phyloP scores from a whole-genome alignment of 2,329 filamentous ascomycete genomes.

The Calycina herbarum region DNA sequence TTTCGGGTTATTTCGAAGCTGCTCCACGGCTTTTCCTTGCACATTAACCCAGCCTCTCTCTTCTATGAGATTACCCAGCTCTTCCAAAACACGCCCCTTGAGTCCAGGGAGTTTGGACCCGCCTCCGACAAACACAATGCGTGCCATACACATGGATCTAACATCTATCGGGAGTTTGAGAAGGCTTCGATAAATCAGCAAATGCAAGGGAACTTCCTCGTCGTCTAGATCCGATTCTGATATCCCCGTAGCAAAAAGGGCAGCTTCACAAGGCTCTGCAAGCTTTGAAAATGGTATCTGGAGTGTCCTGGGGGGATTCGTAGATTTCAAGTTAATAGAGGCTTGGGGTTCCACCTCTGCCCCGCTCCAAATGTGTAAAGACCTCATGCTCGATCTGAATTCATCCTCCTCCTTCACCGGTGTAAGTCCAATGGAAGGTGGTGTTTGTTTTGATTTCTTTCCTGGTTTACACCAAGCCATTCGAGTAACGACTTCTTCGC shows the following conservation, averaged over 20 bases:
- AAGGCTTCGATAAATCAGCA: constrained; percentile 74
- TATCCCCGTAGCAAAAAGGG: constrained; percentile 66
- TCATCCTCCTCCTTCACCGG: constrained; percentile 62
- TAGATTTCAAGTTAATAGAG: constrained; percentile 46
- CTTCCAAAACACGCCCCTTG: constrained; percentile 72
- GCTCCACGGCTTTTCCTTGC: constrained; percentile 65
- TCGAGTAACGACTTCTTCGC: constrained; percentile 74
- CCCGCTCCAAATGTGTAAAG: constrained; percentile 27
- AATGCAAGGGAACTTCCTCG: constrained; percentile 76
- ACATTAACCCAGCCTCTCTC: constrained; percentile 76
- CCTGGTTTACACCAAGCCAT: constrained; percentile 70
- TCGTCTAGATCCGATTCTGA: constrained; percentile 70
- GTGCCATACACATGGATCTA: constrained; percentile 81
- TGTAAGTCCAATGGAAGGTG: constrained; percentile 40
- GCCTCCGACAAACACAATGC: constrained; percentile 83
- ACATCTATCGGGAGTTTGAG: constrained; percentile 78
- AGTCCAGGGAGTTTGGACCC: constrained; percentile 78
- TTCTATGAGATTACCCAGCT: constrained; percentile 67
- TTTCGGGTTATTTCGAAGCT: constrained; percentile 42
- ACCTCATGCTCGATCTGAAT: constrained; percentile 35
- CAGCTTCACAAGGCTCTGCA: constrained; percentile 71
- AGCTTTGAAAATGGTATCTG: constrained; percentile 69
- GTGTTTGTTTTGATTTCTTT: constrained; percentile 19
- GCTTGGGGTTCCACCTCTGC: constrained; percentile 30
- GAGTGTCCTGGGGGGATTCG: constrained; percentile 53